These are phyloP conservation scores for Paxillus rubicundulus DNA, from an alignment of 768 basidiomycete species.

Conservation along the genomic window DNA sequence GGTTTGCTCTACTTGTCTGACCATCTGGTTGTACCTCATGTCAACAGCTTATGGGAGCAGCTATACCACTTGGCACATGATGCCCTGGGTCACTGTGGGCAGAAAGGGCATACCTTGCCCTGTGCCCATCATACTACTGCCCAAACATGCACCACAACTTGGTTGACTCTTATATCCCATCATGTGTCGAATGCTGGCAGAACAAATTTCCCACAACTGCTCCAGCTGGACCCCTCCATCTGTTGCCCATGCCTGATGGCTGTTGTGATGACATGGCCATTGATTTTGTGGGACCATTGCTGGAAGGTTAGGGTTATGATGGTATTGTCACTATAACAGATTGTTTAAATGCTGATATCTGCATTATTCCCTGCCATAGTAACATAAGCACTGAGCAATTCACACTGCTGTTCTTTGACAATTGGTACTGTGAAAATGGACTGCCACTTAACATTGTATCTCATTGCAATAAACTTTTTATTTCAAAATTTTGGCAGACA, in stretches of 20 bases:
- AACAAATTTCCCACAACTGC: slow-evolving; percentile 19
- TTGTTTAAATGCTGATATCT: slow-evolving; percentile 21
- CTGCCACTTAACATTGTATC: slow-evolving; percentile 28
- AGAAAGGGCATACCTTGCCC: slow-evolving; percentile 5
- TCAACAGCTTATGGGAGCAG: slow-evolving; percentile 17
- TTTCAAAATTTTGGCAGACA: slow-evolving; percentile 31
- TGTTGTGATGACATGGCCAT: slow-evolving; percentile 22
- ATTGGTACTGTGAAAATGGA: slow-evolving; percentile 35
- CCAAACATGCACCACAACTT: slow-evolving; percentile 18
- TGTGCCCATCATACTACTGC: slow-evolving; percentile 27
- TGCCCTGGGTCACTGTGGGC: slow-evolving; percentile 12
- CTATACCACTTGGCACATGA: slow-evolving; percentile 9
- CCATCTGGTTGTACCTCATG: slow-evolving; percentile 1
- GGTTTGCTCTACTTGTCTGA: slow-evolving; percentile 30
- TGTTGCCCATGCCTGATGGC: slow-evolving; percentile 16
- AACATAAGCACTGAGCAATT: slow-evolving; percentile 16
- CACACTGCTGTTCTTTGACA: no score
- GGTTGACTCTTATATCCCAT: slow-evolving; percentile 3
- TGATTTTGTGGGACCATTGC: slow-evolving; percentile 36
- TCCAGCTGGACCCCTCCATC: slow-evolving; percentile 17
- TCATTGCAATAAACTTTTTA: slow-evolving; percentile 35
- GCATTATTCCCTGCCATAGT: slow-evolving; percentile 1
- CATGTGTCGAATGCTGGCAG: slow-evolving; percentile 23
- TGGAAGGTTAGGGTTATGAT: slow-evolving; percentile 30
- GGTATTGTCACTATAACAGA: slow-evolving; percentile 27